These are phyloP conservation scores for Tolypocladium ovalisporum DNA, from an alignment of 2,329 filamentous ascomycete genomes.

Conservation along the genomic window DNA sequence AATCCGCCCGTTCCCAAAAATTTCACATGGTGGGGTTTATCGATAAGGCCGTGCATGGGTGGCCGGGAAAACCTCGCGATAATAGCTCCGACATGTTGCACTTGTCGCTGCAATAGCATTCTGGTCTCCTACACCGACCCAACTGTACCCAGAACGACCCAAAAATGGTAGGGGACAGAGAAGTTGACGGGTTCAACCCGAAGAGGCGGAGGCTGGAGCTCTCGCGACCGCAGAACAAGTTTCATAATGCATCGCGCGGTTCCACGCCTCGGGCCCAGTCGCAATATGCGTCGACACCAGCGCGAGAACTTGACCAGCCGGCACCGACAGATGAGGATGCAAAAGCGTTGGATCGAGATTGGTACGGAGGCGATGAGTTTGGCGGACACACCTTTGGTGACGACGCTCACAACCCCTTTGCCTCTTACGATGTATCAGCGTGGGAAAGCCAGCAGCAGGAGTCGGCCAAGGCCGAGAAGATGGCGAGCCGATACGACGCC, in stretches of 20 bases:
- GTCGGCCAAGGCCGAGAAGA: conserved; percentile 66
- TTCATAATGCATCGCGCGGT: conserved; percentile 20
- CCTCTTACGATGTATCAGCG: conserved; percentile 60
- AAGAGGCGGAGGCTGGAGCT: conserved; percentile 27
- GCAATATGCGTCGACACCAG: conserved; percentile 29
- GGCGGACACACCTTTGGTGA: conserved; percentile 77
- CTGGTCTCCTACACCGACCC: not conserved
- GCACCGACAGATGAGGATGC: conserved; percentile 60
- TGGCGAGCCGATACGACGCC: conserved; percentile 56
- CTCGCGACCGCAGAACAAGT: conserved; percentile 14
- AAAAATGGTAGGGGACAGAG: conserved; percentile 23
- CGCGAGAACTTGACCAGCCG: conserved; percentile 33
- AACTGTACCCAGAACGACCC: not conserved
- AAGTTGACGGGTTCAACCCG: conserved; percentile 26
- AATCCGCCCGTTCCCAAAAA: conserved; percentile 14
- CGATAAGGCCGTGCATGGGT: conserved; percentile 19
- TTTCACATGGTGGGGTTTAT: conserved; percentile 26
- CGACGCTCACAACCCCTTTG: conserved; percentile 87
- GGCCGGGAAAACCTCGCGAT: conserved; percentile 13
- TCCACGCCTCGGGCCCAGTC: conserved; percentile 24
- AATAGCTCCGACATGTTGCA: not conserved
- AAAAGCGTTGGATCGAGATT: conserved; percentile 74
- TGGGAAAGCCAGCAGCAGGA: conserved; percentile 73
- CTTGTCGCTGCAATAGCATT: not conserved
- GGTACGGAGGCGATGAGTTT: conserved; percentile 82